phyloP scores from a whole-genome alignment of 805 yeast species.

The Suhomyces faveliae region DNA sequence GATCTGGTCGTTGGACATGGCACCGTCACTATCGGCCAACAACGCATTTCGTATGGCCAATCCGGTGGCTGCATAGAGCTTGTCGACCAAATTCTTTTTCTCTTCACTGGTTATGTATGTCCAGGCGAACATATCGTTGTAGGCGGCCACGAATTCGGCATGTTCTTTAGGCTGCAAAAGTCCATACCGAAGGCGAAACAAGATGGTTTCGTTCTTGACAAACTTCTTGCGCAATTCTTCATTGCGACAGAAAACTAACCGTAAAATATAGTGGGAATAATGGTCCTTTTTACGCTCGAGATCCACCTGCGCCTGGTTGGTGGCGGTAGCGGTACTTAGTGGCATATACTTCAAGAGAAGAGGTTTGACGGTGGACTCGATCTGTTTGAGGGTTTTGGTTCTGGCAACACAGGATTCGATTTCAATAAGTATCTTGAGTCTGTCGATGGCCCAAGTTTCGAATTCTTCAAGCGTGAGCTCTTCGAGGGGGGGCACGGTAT shows the following conservation, averaged over 20 bases:
- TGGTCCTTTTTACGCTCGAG: constrained; percentile 84
- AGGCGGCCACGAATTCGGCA: constrained; percentile 58
- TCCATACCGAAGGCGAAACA: constrained; percentile 73
- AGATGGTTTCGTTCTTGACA: constrained; percentile 66
- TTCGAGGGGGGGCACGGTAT: constrained; percentile 70
- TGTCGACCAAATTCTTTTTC: constrained; percentile 45
- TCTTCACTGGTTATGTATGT: constrained; percentile 65
- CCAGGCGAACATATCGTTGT: constrained; percentile 65
- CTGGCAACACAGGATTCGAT: constrained; percentile 74
- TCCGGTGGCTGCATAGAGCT: constrained; percentile 57
- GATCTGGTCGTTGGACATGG: constrained; percentile 48
- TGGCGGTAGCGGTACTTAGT: constrained; percentile 37
- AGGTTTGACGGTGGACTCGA: constrained; percentile 64
- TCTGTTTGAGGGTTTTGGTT: constrained; percentile 61
- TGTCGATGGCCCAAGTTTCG: constrained; percentile 93
- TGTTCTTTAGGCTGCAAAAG: constrained; percentile 66
- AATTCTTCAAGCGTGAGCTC: constrained; percentile 92
- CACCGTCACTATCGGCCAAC: constrained; percentile 19
- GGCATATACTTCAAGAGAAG: constrained; percentile 66
- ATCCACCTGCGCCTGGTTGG: constrained; percentile 37
- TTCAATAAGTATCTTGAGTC: constrained; percentile 79
- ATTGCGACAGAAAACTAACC: constrained; percentile 85
- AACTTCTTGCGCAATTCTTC: constrained; percentile 82
- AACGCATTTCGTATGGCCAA: constrained; percentile 38
- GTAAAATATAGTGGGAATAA: constrained; percentile 83